These are phyloP conservation scores for Naganishia kalamii DNA, from an alignment of 768 basidiomycete genomes.

Conservation along the genomic window DNA sequence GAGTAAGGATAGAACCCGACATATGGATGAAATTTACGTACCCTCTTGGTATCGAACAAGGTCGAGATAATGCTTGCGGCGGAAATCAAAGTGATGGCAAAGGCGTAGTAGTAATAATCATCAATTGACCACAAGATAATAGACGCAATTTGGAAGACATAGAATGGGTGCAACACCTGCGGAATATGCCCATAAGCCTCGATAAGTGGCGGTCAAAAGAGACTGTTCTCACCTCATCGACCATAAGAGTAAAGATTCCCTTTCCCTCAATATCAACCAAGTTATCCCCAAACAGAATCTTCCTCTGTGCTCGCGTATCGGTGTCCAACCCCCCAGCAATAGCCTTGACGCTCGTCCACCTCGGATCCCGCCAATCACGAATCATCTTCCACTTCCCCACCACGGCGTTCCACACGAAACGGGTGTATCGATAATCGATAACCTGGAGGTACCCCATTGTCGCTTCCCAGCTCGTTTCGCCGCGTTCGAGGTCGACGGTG, in stretches of 20 bases:
- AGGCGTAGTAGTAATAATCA: slow-evolving; percentile 94
- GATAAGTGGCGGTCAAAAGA: neutral
- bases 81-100: slow-evolving; percentile 90
- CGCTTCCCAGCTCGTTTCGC: slow-evolving; percentile 46
- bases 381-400: slow-evolving; percentile 75
- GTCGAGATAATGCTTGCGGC: slow-evolving; percentile 75
- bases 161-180: slow-evolving; percentile 92
- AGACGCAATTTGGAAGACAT: slow-evolving; percentile 95
- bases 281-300: slow-evolving; percentile 72
- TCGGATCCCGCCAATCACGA: slow-evolving; percentile 82
- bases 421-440: slow-evolving; percentile 86
- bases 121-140: slow-evolving; percentile 90
- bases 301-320: slow-evolving; percentile 58
- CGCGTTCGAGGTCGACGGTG: slow-evolving; percentile 42
- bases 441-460: slow-evolving; percentile 54
- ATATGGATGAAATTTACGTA: slow-evolving; percentile 41
- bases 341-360: slow-evolving; percentile 59
- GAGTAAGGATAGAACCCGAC: neutral
- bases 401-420: slow-evolving; percentile 77
- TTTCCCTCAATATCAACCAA: slow-evolving; percentile 86
- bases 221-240: slow-evolving; percentile 70
- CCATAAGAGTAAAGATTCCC: slow-evolving; percentile 64
- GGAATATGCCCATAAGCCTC: neutral
- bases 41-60: slow-evolving; percentile 84
- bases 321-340: slow-evolving; percentile 63